phyloP scores from a whole-genome alignment of 2,329 filamentous ascomycete genomes.

The Paracorniculantispora psalliotae region DNA sequence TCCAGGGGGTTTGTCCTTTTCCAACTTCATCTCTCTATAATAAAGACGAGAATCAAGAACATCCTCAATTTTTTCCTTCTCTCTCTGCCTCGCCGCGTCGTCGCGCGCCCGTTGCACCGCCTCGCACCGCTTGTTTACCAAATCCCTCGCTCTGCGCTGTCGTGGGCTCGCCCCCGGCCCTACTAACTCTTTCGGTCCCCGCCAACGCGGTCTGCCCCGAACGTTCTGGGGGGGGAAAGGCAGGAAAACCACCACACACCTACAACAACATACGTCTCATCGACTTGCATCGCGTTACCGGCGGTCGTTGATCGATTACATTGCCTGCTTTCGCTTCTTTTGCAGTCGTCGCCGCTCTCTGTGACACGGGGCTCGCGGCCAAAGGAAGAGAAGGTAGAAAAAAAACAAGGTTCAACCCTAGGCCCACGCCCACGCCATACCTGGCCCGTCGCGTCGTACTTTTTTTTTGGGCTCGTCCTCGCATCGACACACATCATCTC shows the following conservation, averaged over 20 bases:
- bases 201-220: conserved; percentile 7
- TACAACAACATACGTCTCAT: conserved; percentile 6
- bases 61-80: neutral
- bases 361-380: conserved; percentile 1
- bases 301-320: neutral
- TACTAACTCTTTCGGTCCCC: conserved; percentile 3
- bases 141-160: conserved; percentile 6
- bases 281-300: neutral
- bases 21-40: neutral
- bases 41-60: neutral
- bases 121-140: neutral
- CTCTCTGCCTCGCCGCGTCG: neutral
- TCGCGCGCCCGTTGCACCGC: neutral
- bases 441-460: conserved; percentile 7
- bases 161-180: conserved; percentile 3
- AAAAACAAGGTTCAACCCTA: neutral
- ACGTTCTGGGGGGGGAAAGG: neutral
- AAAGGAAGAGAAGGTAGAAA: too few species aligned
- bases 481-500: conserved; percentile 4
- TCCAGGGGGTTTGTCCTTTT: conserved; percentile 5
- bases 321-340: neutral
- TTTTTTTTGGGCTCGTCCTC: neutral
- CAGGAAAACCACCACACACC: neutral
- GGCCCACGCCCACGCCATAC: neutral
- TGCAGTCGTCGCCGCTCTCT: neutral